Evolutionary conservation across 352 stramenopile species (phyloP), one percentile per base, ranked within the genome.

Genomic region (Globisporangium nodosum): DNA sequence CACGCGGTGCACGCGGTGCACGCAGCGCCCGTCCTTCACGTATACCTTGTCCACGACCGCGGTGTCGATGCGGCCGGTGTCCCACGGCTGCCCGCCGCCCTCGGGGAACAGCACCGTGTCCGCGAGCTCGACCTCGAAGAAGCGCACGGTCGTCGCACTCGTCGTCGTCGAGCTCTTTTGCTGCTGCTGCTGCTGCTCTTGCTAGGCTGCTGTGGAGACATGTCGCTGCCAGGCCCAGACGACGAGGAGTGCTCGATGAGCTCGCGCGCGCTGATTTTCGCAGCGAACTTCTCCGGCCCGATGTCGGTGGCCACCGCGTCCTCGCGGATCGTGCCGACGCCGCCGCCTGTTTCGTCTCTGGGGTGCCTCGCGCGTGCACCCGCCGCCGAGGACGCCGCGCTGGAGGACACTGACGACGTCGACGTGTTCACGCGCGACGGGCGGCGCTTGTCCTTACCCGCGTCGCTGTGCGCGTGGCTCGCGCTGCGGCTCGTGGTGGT

Each of bases 281-380:
- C 61, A 15, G 66, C 70, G 51, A 79, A 82, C 21, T 77, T 76
- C 59, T 79, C 70, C 0, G 71, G 70, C 2, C 73, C 70, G 49
- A 78, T 70, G 37, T 79, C 71, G 20, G 55, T n/a, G 27, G 51
- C 49, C 0, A 53, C 21, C 0, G 51, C 24, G 54, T 61, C 53
- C 11, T 66, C 54, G 11, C 53, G 60, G 39, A 57, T 65, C 31
- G 40, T 53, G 13, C 46, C 39, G 5, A 50, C 48, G 31, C 45
- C 52, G 18, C 15, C 47, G 30, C 47, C 56, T 11, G 31, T 6
- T 27, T 49, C 42, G 35, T 56, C 48, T 39, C 49, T 49, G 30
- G 48, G 60, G 31, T 21, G 12, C 15, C 51, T 39, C 30, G 52
- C 21, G 4, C 53, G 49, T 27, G 49, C 27, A 0, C 20, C 39